These are phyloP conservation scores for Cucurbita ficifolia DNA, from an alignment of 306 rosid species.

Conservation along the genomic window DNA sequence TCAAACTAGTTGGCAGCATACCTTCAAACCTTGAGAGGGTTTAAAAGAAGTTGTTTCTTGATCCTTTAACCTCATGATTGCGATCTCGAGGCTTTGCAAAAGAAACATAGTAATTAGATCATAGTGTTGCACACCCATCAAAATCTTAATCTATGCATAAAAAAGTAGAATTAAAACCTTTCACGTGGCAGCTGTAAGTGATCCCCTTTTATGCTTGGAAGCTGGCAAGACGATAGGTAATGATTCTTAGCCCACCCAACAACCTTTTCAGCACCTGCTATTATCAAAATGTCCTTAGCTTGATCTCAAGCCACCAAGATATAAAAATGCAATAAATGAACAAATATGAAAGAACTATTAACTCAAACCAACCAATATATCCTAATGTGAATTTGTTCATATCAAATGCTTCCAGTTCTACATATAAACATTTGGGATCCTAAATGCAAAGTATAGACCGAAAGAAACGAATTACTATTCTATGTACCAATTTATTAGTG, in stretches of 20 bases:
- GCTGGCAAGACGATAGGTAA: conserved; percentile 55
- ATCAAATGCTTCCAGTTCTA: not conserved
- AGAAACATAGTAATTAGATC: conserved; percentile 13
- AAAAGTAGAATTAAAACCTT: conserved; percentile 32
- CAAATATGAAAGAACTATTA: not conserved
- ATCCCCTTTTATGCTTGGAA: conserved; percentile 66
- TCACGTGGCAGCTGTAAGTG: conserved; percentile 61
- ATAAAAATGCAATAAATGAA: not conserved
- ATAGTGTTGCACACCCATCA: not conserved
- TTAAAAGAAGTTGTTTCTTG: conserved; percentile 51
- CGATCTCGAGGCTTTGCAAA: conserved; percentile 63
- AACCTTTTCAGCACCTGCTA: conserved; percentile 84
- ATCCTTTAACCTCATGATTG: conserved; percentile 64
- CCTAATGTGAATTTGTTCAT: not conserved
- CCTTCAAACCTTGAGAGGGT: conserved; percentile 87
- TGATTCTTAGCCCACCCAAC: conserved; percentile 94
- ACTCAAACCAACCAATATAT: not conserved
- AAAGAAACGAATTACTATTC: not conserved
- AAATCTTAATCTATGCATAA: not conserved
- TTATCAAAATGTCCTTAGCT: conserved; percentile 7
- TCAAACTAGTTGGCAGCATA: conserved; percentile 9
- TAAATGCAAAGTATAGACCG: not conserved
- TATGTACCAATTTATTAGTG: not conserved
- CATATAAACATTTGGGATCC: not conserved
- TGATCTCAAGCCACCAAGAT: not conserved